Conservation (phyloP, 495 filamentous ascomycete genomes). For the Pseudomonodictys pantanalensis region DNA sequence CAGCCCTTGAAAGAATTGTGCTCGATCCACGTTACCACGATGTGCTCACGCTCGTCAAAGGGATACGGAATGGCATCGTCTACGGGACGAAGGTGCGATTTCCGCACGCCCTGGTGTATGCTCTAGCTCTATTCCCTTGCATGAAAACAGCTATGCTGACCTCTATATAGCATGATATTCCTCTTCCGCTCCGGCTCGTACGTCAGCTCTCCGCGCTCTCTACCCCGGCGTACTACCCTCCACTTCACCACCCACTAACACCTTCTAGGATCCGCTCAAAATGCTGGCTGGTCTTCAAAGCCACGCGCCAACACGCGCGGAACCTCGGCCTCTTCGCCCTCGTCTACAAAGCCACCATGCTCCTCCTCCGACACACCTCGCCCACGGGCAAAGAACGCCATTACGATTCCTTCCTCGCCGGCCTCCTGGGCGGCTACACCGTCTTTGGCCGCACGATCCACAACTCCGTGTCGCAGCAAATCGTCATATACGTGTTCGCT, state of each 20-base stretch:
- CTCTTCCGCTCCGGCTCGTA: conserved; percentile 90
- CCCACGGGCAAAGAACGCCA: conserved; percentile 60
- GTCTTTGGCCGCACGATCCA: conserved; percentile 84
- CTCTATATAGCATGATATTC: conserved; percentile 70
- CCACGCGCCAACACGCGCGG: conserved; percentile 83
- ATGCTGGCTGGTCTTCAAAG: conserved; percentile 69
- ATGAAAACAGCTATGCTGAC: not conserved
- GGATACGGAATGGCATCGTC: conserved; percentile 90
- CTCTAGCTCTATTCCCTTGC: not conserved
- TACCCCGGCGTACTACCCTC: not conserved
- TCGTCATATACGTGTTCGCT: conserved; percentile 96
- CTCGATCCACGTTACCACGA: conserved; percentile 82
- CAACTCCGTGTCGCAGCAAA: conserved; percentile 89
- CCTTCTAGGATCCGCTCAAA: conserved; percentile 69
- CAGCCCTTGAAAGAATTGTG: conserved; percentile 60
- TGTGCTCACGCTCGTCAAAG: conserved; percentile 79
- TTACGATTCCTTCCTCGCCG: conserved; percentile 85
- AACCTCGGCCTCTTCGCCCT: conserved; percentile 89
- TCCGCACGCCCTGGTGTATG: conserved; percentile 90
- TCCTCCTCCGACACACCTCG: conserved; percentile 64
- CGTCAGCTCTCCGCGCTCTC: conserved; percentile 31
- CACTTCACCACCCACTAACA: not conserved
- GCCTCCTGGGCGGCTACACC: conserved; percentile 82
- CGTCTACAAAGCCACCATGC: conserved; percentile 79
- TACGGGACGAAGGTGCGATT: conserved; percentile 98